phyloP scores from a whole-genome alignment of 2,329 filamentous ascomycete species.

The Davidsoniella eucalypti region DNA sequence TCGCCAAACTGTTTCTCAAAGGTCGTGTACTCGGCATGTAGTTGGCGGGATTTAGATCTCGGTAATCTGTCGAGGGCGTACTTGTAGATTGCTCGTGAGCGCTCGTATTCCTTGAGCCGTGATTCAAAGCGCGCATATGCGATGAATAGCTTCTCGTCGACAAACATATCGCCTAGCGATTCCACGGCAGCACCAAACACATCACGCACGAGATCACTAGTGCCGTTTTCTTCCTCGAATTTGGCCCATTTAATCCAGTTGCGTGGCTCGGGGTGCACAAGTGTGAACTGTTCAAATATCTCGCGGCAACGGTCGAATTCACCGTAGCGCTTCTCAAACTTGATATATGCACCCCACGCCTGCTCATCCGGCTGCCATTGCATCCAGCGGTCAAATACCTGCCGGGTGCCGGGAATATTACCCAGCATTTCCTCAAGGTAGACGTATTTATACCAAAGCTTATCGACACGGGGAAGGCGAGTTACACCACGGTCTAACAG shows the following conservation, averaged over 20 bases:
- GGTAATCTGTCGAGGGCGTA: constrained; percentile 86
- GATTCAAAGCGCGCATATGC: constrained; percentile 91
- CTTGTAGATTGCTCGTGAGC: constrained; percentile 88
- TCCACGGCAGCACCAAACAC: constrained; percentile 84
- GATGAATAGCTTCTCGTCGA: constrained; percentile 91
- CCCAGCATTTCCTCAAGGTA: constrained; percentile 98
- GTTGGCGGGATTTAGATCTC: constrained; percentile 62
- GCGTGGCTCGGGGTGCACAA: constrained; percentile 81
- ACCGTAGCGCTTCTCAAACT: constrained; percentile 86
- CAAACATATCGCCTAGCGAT: constrained; percentile 80
- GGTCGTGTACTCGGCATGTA: constrained; percentile 90
- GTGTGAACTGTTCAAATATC: constrained; percentile 79
- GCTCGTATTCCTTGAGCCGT: constrained; percentile 88
- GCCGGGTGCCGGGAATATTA: constrained; percentile 78
- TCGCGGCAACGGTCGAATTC: constrained; percentile 81
- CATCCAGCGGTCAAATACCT: constrained; percentile 97
- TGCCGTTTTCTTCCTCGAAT: constrained; percentile 92
- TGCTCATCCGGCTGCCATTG: constrained; percentile 94
- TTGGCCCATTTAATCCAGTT: constrained; percentile 99
- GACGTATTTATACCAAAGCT: constrained; percentile 98
- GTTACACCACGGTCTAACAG: constrained; percentile 88
- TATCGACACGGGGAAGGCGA: constrained; percentile 77
- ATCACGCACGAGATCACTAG: constrained; percentile 77
- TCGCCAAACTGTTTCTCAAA: constrained; percentile 99
- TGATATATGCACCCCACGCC: constrained; percentile 92